Evolutionary conservation across 441 rosid genomes (phyloP).

Genomic region (Gossypium davidsonii): DNA sequence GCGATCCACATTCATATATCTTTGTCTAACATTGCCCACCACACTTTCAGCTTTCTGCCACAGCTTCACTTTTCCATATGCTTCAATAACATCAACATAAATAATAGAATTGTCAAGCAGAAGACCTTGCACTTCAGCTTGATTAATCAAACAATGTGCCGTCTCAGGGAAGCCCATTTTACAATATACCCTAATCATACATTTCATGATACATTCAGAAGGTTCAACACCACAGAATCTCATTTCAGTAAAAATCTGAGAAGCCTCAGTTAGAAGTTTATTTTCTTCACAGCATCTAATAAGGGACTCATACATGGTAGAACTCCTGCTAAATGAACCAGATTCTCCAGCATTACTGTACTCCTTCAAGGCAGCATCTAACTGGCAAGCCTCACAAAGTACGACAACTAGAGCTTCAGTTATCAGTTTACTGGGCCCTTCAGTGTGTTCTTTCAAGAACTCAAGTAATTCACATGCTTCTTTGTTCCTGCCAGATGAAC

Average conservation of each 20-base stretch:
- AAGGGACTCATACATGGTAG: constrained; percentile 62
- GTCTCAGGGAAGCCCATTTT: constrained; percentile 85
- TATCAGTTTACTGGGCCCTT: constrained; percentile 43
- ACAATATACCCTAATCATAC: constrained; percentile 59
- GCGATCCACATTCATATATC: constrained; percentile 45
- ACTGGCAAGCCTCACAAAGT: constrained; percentile 63
- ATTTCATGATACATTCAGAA: constrained; percentile 43
- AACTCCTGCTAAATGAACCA: constrained; percentile 41
- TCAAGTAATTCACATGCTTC: constrained; percentile 87
- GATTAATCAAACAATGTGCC: constrained; percentile 57
- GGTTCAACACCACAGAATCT: constrained; percentile 56
- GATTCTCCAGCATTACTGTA: constrained; percentile 41
- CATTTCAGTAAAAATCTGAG: constrained; percentile 81
- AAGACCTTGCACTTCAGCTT: constrained; percentile 52
- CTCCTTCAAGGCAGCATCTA: constrained; percentile 62
- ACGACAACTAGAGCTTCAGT: constrained; percentile 62
- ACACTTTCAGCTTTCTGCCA: constrained; percentile 91
- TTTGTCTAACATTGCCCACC: constrained; percentile 68
- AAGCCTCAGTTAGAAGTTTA: constrained; percentile 62
- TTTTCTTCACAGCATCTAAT: constrained; percentile 61
- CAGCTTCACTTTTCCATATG: constrained; percentile 62
- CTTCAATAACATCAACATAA: constrained; percentile 58
- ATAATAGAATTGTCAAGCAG: constrained; percentile 38
- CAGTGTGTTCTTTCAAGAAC: constrained; percentile 50
- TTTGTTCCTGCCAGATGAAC: constrained; percentile 64